These are phyloP conservation scores for Jamesozyma jinghongensis DNA, from an alignment of 805 yeast genomes.

Conservation along the genomic window DNA sequence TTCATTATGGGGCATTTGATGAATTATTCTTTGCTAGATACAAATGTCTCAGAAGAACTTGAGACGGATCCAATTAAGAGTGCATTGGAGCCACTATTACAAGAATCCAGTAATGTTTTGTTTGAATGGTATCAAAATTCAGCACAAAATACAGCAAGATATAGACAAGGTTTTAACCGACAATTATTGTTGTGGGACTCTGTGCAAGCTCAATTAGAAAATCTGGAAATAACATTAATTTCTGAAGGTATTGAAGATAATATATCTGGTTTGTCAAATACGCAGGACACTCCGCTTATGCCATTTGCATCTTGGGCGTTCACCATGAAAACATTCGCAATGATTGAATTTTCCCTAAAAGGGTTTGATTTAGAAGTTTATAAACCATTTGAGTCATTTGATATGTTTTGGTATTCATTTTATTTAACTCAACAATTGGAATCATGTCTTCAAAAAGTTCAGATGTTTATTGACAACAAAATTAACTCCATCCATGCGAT, in stretches of 20 bases:
- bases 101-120: conserved; percentile 41
- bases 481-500: conserved; percentile 29
- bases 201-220: conserved; percentile 65
- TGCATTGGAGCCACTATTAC: conserved; percentile 19
- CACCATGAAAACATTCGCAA: conserved; percentile 53
- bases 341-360: conserved; percentile 62
- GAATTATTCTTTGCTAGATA: conserved; percentile 27
- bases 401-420: conserved; percentile 60
- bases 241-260: conserved; percentile 23
- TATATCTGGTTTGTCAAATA: conserved; percentile 8
- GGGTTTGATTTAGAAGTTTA: conserved; percentile 73
- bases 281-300: conserved; percentile 35
- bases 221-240: conserved; percentile 43
- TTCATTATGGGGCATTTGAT: conserved; percentile 37
- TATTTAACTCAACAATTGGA: conserved; percentile 43
- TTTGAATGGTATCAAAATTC: conserved; percentile 36
- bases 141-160: conserved; percentile 69
- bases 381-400: conserved; percentile 56
- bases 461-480: conserved; percentile 27
- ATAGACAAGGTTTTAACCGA: conserved; percentile 63
- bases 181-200: conserved; percentile 61
- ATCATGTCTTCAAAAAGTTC: conserved; percentile 33
- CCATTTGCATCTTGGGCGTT: conserved; percentile 67
- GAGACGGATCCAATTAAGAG: conserved; percentile 1
- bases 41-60: conserved; percentile 3